These are phyloP conservation scores for Geoglossum glabrum DNA, from an alignment of 495 filamentous ascomycete species.

Conservation along the genomic window DNA sequence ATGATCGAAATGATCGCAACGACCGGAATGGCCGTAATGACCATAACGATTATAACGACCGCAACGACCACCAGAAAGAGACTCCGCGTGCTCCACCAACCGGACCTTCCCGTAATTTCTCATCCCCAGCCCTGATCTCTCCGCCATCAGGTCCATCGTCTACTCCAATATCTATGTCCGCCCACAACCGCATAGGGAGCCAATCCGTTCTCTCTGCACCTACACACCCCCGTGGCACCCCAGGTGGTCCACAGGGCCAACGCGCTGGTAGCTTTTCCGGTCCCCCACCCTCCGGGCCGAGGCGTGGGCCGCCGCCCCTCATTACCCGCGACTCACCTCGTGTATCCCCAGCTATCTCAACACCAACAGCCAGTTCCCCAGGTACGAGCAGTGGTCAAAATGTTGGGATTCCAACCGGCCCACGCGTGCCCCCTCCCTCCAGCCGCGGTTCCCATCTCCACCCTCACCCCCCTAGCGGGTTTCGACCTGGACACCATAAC, in stretches of 20 bases:
- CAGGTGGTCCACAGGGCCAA: conserved; percentile 3
- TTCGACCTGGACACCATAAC: conserved; percentile 14
- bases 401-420: conserved; percentile 9
- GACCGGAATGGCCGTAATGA: not conserved
- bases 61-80: not conserved
- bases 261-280: conserved; percentile 14
- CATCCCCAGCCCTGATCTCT: conserved; percentile 12
- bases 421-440: not conserved
- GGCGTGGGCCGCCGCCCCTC: conserved; percentile 13
- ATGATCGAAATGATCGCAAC: not conserved
- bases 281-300: conserved; percentile 21
- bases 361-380: not conserved
- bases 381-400: not conserved
- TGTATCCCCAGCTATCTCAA: conserved; percentile 17
- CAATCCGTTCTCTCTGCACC: conserved; percentile 35
- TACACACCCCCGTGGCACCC: conserved; percentile 35
- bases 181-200: conserved; percentile 28
- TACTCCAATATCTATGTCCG: conserved; percentile 24
- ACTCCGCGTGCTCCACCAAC: conserved; percentile 17
- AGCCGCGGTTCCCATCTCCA: not conserved
- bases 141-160: conserved; percentile 29
- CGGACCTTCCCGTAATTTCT: conserved; percentile 15
- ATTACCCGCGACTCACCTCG: conserved; percentile 16
- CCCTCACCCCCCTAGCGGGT: not conserved
- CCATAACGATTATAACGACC: not conserved